These are phyloP conservation scores for Paramecium tetraurelia DNA, from an alignment of 73 alveolate species.

Conservation along the genomic window DNA sequence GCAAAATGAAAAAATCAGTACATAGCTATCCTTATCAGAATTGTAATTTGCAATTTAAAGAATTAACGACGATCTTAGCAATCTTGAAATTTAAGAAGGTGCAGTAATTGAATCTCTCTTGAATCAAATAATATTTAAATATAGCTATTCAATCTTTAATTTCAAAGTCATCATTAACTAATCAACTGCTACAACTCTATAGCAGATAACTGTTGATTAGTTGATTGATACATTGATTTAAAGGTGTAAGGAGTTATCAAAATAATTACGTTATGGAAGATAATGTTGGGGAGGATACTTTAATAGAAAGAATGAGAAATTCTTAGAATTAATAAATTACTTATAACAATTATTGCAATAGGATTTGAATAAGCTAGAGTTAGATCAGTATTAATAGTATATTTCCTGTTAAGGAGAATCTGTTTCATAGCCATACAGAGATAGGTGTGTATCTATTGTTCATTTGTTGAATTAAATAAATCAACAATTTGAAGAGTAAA, in stretches of 20 bases:
- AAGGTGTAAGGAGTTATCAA: neutral
- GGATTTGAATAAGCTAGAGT: neutral
- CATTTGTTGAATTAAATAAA: slow-evolving; percentile 14
- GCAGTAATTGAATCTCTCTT: neutral
- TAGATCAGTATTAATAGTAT: neutral
- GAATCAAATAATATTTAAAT: neutral
- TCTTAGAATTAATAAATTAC: neutral
- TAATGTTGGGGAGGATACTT: slow-evolving; percentile 21
- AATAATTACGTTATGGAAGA: neutral
- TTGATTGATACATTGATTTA: neutral
- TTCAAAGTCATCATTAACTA: neutral
- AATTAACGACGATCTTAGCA: neutral
- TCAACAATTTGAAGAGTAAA: neutral
- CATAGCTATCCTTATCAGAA: neutral
- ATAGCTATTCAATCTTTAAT: slow-evolving; percentile 5
- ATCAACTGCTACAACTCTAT: neutral
- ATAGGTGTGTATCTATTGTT: slow-evolving; percentile 30
- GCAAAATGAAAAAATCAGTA: slow-evolving; percentile 5
- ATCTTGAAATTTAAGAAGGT: slow-evolving; percentile 12
- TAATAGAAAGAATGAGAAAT: neutral
- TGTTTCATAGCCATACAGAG: neutral
- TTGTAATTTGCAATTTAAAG: neutral
- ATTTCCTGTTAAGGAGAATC: neutral
- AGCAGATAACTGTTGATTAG: neutral
- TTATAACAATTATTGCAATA: neutral